phyloP scores from a whole-genome alignment of 2,329 filamentous ascomycete species.

The Metarhizium guizhouense region DNA sequence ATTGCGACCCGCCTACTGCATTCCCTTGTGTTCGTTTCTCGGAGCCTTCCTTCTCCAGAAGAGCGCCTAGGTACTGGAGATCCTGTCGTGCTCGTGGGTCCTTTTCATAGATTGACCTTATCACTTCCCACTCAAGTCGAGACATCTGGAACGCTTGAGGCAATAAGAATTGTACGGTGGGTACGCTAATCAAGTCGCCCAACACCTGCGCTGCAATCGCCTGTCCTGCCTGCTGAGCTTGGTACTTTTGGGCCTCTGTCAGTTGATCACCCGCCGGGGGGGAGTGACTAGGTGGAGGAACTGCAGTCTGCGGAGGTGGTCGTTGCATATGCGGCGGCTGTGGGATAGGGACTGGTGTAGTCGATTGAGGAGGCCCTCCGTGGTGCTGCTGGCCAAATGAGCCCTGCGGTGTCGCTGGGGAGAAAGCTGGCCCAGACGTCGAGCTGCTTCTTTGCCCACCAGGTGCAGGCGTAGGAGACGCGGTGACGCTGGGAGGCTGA shows the following conservation, averaged over 20 bases:
- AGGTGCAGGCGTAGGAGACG: constrained; percentile 25
- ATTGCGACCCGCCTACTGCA: constrained; percentile 1
- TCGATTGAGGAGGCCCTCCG: constrained; percentile 22
- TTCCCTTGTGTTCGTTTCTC: constrained; percentile 11
- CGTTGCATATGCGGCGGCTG: constrained; percentile 19
- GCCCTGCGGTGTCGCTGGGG: constrained; percentile 38
- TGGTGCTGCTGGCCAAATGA: constrained; percentile 21
- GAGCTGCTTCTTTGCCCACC: constrained; percentile 36
- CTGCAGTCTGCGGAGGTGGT: constrained; percentile 3
- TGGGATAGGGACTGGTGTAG: constrained; percentile 27
- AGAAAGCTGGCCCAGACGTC: constrained; percentile 42
- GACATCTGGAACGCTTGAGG: constrained; percentile 61
- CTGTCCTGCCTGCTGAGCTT: constrained; percentile 43
- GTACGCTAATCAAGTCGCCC: constrained; percentile 51
- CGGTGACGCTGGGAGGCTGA: constrained; percentile 9
- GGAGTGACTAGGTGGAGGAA: constrained; percentile 8
- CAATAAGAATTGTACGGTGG: constrained; percentile 61
- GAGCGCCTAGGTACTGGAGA: constrained; percentile 43
- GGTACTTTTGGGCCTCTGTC: constrained; percentile 26
- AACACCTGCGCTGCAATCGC: constrained; percentile 53
- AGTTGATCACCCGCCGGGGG: constrained; percentile 9
- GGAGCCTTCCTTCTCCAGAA: constrained; percentile 41
- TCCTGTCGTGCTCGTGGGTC: constrained; percentile 59
- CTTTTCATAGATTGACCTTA: constrained; percentile 57
- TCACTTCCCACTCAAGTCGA: constrained; percentile 63